A percentile compares a stretch with the other conserved stretches of the same genome.
Evolutionary conservation across 768 basidiomycete genomes (phyloP).

Genomic region (Tulasnella sp.): DNA sequence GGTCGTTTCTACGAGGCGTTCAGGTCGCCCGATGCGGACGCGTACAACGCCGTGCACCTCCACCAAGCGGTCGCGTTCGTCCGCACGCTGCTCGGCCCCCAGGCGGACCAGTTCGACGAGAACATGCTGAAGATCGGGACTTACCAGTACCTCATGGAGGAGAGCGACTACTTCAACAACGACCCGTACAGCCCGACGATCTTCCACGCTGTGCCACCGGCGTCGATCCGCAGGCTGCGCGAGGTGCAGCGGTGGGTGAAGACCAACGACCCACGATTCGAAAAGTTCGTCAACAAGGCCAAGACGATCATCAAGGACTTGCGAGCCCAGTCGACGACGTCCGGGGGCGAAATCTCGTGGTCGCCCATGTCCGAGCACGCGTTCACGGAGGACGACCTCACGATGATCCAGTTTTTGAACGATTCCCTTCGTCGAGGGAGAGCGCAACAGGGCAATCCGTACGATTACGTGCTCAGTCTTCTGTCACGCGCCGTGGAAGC

Average conservation of each 20-base stretch:
- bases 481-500: not conserved
- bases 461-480: not conserved
- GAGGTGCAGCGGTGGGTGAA: conserved; percentile 48
- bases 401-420: conserved; percentile 57
- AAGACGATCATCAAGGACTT: conserved; percentile 38
- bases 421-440: conserved; percentile 50
- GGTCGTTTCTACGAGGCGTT: conserved; percentile 44
- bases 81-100: conserved; percentile 27
- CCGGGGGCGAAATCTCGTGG: conserved; percentile 32
- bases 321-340: conserved; percentile 33
- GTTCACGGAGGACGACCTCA: conserved; percentile 53
- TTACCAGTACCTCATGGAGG: conserved; percentile 62
- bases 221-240: conserved; percentile 51
- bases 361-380: conserved; percentile 30
- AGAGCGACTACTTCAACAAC: conserved; percentile 52
- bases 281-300: conserved; percentile 52
- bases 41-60: conserved; percentile 57
- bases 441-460: conserved; percentile 32
- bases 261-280: conserved; percentile 40
- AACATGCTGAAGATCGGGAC: conserved; percentile 48
- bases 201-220: conserved; percentile 61
- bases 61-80: conserved; percentile 50
- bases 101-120: conserved; percentile 36
- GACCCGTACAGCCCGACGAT: conserved; percentile 44
- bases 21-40: conserved; percentile 44